These are phyloP conservation scores for Annona cherimola DNA, from an alignment of 164 flowering plant genomes.

Conservation along the genomic window DNA sequence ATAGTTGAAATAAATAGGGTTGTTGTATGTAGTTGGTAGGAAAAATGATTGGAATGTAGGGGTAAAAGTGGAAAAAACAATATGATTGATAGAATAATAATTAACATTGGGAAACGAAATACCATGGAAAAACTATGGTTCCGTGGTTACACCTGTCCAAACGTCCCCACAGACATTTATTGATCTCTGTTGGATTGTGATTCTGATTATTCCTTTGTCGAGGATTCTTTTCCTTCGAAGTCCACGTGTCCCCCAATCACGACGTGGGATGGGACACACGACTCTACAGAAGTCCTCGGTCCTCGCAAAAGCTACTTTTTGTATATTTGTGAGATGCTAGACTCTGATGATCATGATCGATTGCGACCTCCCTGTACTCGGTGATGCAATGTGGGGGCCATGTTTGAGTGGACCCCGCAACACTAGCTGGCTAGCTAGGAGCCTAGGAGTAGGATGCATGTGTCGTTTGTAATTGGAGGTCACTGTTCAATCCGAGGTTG, in stretches of 20 bases:
- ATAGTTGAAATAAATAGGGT: too few species aligned
- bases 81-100: too few species aligned
- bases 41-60: too few species aligned
- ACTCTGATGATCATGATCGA: background rate
- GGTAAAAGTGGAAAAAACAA: too few species aligned
- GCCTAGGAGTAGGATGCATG: background rate
- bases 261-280: background rate
- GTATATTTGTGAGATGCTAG: background rate
- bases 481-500: background rate
- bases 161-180: background rate
- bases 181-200: background rate
- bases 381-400: background rate
- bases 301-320: too few species aligned
- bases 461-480: background rate
- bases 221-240: background rate
- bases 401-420: background rate
- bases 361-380: background rate
- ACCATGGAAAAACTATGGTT: too few species aligned
- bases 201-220: background rate
- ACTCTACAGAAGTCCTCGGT: background rate
- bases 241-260: background rate
- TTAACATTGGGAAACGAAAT: too few species aligned
- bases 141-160: too few species aligned
- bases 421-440: background rate
- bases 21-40: too few species aligned